phyloP scores from a whole-genome alignment of 441 rosid genomes.

The Euphorbia celastroides region DNA sequence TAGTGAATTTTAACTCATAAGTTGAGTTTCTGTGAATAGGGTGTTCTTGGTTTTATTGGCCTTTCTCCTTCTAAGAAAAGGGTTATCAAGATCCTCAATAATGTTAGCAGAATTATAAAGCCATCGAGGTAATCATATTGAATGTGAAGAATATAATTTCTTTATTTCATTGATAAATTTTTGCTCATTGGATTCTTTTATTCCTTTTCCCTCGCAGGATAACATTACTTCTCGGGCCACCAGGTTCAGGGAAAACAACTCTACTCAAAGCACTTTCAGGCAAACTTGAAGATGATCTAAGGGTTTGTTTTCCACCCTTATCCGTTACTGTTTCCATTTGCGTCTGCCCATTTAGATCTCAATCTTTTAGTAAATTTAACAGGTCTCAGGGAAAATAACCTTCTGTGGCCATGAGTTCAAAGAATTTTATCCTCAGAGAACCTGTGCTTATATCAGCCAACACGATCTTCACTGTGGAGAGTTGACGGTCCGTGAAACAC shows the following conservation, averaged over 20 bases:
- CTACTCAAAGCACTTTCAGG: slow-evolving; percentile 37
- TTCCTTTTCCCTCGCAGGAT: slow-evolving; percentile 30
- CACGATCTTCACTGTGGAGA: slow-evolving; percentile 78
- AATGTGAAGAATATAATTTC: neutral
- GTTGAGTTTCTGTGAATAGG: slow-evolving; percentile 22
- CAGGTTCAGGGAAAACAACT: too few species aligned
- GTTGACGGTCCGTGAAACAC: slow-evolving; percentile 74
- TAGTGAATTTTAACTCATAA: neutral
- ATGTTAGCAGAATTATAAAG: slow-evolving; percentile 45
- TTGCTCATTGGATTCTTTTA: neutral
- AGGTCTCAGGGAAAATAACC: slow-evolving; percentile 35
- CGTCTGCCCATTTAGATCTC: neutral
- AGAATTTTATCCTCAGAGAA: too few species aligned
- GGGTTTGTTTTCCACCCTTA: slow-evolving; percentile 14
- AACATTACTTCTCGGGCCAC: too few species aligned
- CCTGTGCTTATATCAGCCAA: slow-evolving; percentile 77
- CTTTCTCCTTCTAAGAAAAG: too few species aligned
- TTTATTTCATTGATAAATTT: neutral
- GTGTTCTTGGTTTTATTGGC: slow-evolving; percentile 30
- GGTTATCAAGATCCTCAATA: slow-evolving; percentile 36
- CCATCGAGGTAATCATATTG: slow-evolving; percentile 42
- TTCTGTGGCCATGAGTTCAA: slow-evolving; percentile 72
- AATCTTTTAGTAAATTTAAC: neutral
- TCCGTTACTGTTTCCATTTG: neutral
- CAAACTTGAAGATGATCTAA: slow-evolving; percentile 25